These are phyloP conservation scores for Solanum clarkiae DNA, from an alignment of 257 asterid genomes.

Conservation along the genomic window DNA sequence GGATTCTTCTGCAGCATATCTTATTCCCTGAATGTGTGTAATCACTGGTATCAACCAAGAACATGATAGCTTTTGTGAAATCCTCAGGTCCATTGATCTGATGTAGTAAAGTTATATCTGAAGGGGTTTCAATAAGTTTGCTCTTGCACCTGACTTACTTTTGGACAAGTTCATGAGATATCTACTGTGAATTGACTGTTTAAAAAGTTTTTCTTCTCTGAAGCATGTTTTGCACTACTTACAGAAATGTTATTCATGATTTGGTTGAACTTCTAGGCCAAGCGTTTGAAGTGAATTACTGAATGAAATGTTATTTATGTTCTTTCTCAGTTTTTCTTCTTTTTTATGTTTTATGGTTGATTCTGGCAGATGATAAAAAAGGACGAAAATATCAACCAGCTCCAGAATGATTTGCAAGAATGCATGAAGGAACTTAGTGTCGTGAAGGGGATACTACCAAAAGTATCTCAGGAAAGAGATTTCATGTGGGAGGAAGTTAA, in stretches of 20 bases:
- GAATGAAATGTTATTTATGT: neutral
- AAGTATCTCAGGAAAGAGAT: constrained; percentile 88
- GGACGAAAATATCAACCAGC: constrained; percentile 61
- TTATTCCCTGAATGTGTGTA: neutral
- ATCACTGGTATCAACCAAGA: neutral
- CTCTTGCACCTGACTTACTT: neutral
- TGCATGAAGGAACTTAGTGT: constrained; percentile 58
- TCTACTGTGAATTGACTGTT: neutral
- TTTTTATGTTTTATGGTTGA: neutral
- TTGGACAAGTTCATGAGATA: neutral
- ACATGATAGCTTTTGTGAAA: neutral
- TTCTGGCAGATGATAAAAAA: constrained; percentile 60
- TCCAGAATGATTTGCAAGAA: constrained; percentile 64
- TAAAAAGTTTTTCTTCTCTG: neutral
- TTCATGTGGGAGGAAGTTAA: constrained; percentile 81
- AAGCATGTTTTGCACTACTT: neutral
- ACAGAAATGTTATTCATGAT: neutral
- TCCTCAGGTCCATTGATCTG: neutral
- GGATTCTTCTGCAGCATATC: neutral
- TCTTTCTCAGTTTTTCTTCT: neutral
- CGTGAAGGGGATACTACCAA: constrained; percentile 63
- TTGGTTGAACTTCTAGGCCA: neutral
- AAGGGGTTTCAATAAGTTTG: neutral
- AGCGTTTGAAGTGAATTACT: neutral
- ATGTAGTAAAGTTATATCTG: neutral